A percentile compares a stretch with the other conserved stretches of the same genome.
Evolutionary conservation across 805 yeast species (phyloP).

Genomic region (Saccharomyces paradoxus): DNA sequence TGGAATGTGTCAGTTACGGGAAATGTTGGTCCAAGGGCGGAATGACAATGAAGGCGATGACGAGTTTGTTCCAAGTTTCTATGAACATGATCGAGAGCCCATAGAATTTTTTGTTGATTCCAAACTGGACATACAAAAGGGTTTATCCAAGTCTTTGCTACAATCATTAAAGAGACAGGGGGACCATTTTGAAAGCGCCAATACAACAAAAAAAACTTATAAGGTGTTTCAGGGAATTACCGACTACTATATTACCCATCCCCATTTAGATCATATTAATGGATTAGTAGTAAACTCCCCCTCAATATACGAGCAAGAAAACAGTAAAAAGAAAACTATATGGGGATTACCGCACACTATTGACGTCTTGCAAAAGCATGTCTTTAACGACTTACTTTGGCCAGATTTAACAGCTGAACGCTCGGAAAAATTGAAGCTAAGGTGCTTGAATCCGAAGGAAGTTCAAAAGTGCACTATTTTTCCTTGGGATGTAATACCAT

Average conservation of each 20-base stretch:
- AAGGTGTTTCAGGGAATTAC: slow-evolving; percentile 32
- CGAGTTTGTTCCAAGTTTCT: slow-evolving; percentile 15
- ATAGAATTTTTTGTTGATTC: slow-evolving; percentile 12
- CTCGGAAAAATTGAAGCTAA: slow-evolving; percentile 20
- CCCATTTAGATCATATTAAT: slow-evolving; percentile 75
- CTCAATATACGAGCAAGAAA: slow-evolving; percentile 14
- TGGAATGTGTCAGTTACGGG: slow-evolving; percentile 51
- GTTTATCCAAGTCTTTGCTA: slow-evolving; percentile 12
- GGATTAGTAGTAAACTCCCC: slow-evolving; percentile 70
- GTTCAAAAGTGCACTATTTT: slow-evolving; percentile 10
- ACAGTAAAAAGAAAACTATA: slow-evolving; percentile 38
- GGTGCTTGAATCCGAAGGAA: slow-evolving; percentile 4
- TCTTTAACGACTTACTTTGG: slow-evolving; percentile 77
- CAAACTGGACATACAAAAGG: slow-evolving; percentile 6
- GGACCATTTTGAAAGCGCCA: slow-evolving; percentile 4
- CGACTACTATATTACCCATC: slow-evolving; percentile 59
- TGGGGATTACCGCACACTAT: slow-evolving; percentile 50
- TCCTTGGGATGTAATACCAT: slow-evolving; percentile 30
- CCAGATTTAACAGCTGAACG: slow-evolving; percentile 44
- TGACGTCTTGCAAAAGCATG: slow-evolving; percentile 40
- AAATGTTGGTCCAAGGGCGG: slow-evolving; percentile 24
- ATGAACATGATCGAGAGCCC: slow-evolving; percentile 17
- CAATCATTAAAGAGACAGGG: background rate
- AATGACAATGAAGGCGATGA: slow-evolving; percentile 1
- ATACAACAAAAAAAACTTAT: slow-evolving; percentile 28